These are phyloP conservation scores for Uronychia binucleata DNA, from an alignment of 73 alveolate genomes.

Conservation along the genomic window DNA sequence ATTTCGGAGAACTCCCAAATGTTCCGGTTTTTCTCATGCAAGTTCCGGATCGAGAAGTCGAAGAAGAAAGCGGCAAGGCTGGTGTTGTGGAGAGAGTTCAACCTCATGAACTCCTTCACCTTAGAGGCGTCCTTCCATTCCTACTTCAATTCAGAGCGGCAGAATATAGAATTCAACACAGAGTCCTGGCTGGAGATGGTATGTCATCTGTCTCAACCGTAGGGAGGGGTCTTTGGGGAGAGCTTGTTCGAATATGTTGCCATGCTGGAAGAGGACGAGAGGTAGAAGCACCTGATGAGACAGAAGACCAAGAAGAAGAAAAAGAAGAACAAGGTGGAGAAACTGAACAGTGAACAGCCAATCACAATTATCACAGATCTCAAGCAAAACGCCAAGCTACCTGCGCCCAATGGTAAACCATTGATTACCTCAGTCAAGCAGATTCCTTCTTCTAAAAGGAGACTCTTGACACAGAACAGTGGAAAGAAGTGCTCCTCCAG, in stretches of 20 bases:
- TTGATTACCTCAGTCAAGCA: not conserved
- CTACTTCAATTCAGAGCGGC: conserved; percentile 17
- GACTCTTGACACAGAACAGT: not conserved
- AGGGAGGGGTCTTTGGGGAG: conserved; percentile 27
- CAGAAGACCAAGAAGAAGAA: conserved; percentile 1
- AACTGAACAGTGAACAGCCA: not conserved
- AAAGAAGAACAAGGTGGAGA: not conserved
- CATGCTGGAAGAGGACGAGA: conserved; percentile 50
- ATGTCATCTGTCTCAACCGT: not conserved
- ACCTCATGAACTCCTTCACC: conserved; percentile 33
- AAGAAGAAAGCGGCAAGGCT: conserved; percentile 46
- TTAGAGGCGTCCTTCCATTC: conserved; percentile 39
- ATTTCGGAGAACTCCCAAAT: conserved; percentile 25
- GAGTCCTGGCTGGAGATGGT: conserved; percentile 31
- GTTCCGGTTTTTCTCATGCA: conserved; percentile 40
- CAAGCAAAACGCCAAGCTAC: not conserved
- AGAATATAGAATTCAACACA: conserved; percentile 8
- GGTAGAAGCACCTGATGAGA: conserved; percentile 6
- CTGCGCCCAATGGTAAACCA: not conserved
- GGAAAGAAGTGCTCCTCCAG: not conserved
- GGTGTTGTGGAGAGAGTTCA: conserved; percentile 31
- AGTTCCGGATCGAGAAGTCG: conserved; percentile 26
- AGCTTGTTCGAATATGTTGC: conserved; percentile 37
- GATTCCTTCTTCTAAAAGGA: not conserved
- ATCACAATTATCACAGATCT: not conserved